A percentile compares a stretch with the other conserved stretches of the same genome.
These are phyloP conservation scores for Saitozyma podzolica DNA, from an alignment of 768 basidiomycete species.

Conservation along the genomic window DNA sequence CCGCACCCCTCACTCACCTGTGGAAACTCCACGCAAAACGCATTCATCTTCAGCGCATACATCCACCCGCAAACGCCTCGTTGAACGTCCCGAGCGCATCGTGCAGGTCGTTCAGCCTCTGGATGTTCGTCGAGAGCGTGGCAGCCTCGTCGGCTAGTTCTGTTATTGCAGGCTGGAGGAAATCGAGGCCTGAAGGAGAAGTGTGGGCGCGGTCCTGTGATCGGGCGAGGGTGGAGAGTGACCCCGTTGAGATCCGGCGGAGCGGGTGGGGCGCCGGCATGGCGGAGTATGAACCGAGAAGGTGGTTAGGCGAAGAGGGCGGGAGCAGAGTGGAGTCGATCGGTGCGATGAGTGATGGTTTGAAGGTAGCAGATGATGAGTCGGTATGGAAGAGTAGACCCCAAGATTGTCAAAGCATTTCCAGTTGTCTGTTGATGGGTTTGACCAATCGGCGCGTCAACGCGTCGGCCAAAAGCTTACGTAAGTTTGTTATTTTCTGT, in stretches of 20 bases:
- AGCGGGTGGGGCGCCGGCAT: conserved; percentile 60
- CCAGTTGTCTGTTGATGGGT: no score
- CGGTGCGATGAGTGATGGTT: no score
- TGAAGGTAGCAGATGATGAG: no score
- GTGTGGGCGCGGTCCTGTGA: conserved; percentile 62
- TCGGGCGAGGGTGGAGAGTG: conserved; percentile 78
- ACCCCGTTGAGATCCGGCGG: conserved; percentile 85
- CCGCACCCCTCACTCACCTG: conserved; percentile 59
- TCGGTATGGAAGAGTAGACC: no score
- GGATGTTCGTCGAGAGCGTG: conserved; percentile 70
- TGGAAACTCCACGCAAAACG: conserved; percentile 88
- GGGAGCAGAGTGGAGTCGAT: no score
- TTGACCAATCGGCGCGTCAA: no score
- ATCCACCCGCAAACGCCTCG: conserved; percentile 90
- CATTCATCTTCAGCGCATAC: conserved; percentile 91
- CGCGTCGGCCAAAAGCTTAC: no score
- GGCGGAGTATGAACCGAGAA: neutral
- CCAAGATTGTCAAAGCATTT: no score
- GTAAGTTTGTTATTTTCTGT: no score
- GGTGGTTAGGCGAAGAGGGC: no score
- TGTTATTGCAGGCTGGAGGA: conserved; percentile 76
- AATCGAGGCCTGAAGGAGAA: conserved; percentile 79
- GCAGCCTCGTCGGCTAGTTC: conserved; percentile 90
- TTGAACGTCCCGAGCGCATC: conserved; percentile 81
- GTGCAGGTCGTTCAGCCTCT: conserved; percentile 69